Evolutionary conservation across 179 eudicot genomes (phyloP), one percentile per base, ranked within the genome.

Genomic region (Heliamphora pulchella): DNA sequence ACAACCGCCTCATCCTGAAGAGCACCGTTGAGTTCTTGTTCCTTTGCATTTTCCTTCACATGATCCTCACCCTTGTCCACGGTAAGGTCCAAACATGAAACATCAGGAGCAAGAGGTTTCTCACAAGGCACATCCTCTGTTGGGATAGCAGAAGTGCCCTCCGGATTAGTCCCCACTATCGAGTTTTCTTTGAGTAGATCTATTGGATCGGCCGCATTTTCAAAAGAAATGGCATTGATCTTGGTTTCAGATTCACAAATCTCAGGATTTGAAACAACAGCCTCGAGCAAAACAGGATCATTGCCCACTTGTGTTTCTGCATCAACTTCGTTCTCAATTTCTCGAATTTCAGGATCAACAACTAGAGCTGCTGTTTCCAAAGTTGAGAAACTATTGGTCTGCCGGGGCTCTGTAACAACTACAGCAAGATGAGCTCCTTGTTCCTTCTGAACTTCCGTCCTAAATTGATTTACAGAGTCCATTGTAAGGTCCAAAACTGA

Each of bases 261-360:
- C 65, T 75, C 65, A 6, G 71, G 79, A 46, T 57, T 59, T 58
- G 65, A 58, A 75, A 8, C 62, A 53, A 73, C 44, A 73, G 46
- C 43, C 61, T 51, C 62, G 46, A n/a, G n/a, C 62, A 51, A 73
- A 14, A 17, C 2, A 17, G 74, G 74, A 48, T 71, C 55, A 47
- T 11, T 10, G 6, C 18, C 15, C 78, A 55, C 65, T 14, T 31
- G 48, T 31, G 18, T 4, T 75, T 15, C 47, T 75, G 78, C 48
- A 73, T 6, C 20, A 57, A 43, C n/a, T 8, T 22, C 78, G n/a
- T 5, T 74, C 50, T 31, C 47, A 14, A 20, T 15, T 2, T 15
- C 47, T 71, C 5, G 65, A 5, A 61, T 61, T 71, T 51, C 55
- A 20, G 58, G 39, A 63, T 63, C 59, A 62, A 44, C 11, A 58